phyloP scores from a whole-genome alignment of 2,329 filamentous ascomycete genomes.

The Pleurostoma richardsiae region DNA sequence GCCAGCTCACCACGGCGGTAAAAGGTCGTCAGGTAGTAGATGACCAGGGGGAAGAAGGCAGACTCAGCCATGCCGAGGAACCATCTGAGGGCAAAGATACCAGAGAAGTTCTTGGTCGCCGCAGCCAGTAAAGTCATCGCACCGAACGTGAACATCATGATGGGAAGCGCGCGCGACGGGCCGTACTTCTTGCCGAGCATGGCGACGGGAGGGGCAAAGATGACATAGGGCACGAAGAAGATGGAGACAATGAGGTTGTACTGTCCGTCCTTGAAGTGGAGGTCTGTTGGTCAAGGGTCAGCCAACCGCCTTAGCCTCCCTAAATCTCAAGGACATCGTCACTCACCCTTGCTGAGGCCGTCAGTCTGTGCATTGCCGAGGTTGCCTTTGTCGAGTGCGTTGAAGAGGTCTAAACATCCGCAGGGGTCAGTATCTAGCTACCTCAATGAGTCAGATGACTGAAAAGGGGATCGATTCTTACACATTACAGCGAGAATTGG shows the following conservation, averaged over 20 bases:
- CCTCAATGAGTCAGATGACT: too few relatives aligned
- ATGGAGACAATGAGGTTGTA: conserved; percentile 67
- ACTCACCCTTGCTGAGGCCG: conserved; percentile 31
- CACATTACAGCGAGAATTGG: conserved; percentile 38
- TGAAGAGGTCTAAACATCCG: conserved; percentile 29
- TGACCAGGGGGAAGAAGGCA: conserved; percentile 65
- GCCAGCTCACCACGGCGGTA: conserved; percentile 69
- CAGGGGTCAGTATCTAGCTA: background rate
- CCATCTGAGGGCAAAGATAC: conserved; percentile 63
- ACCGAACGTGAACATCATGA: conserved; percentile 64
- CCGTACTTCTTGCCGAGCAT: conserved; percentile 67
- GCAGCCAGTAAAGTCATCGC: conserved; percentile 56
- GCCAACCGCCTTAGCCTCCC: too few relatives aligned
- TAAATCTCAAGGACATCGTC: background rate
- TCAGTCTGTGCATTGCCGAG: conserved; percentile 54
- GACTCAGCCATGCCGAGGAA: conserved; percentile 65
- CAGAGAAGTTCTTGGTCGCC: conserved; percentile 53
- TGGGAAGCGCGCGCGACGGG: conserved; percentile 56
- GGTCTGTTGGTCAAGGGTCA: conserved; percentile 24
- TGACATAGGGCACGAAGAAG: conserved; percentile 69
- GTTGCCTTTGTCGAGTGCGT: conserved; percentile 45
- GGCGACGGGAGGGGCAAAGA: conserved; percentile 60
- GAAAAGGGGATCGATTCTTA: conserved; percentile 10
- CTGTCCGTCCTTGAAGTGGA: conserved; percentile 56
- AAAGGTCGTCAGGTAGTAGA: conserved; percentile 55